A percentile compares a stretch with the other conserved stretches of the same genome.
Conservation (phyloP, 495 filamentous ascomycete genomes). For the Thozetella sp. region DNA sequence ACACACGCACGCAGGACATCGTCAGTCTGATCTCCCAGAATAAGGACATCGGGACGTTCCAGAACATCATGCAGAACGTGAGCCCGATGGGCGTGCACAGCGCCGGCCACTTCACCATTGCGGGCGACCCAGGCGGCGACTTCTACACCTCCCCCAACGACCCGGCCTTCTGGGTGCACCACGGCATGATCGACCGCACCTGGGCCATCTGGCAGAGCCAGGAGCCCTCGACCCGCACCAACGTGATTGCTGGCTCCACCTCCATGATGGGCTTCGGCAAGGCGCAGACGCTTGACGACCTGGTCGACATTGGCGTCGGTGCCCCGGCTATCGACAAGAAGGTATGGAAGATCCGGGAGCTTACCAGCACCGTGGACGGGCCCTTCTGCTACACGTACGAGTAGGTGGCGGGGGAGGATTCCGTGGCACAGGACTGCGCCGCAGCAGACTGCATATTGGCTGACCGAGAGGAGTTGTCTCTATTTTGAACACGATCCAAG, state of each 20-base stretch:
- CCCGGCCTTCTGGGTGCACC: slow-evolving; percentile 64
- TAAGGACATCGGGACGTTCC: slow-evolving; percentile 36
- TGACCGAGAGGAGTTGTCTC: too few relatives aligned
- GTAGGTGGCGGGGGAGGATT: too few relatives aligned
- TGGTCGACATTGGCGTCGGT: slow-evolving; percentile 22
- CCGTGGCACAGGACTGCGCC: too few relatives aligned
- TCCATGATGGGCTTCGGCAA: slow-evolving; percentile 26
- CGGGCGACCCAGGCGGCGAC: slow-evolving; percentile 25
- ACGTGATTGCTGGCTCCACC: slow-evolving; percentile 27
- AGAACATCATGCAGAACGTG: slow-evolving; percentile 26
- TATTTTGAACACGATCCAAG: too few relatives aligned
- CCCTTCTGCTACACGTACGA: slow-evolving; percentile 38
- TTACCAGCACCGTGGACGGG: slow-evolving; percentile 30
- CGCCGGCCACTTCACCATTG: slow-evolving; percentile 28
- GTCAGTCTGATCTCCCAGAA: slow-evolving; percentile 39
- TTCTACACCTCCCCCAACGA: slow-evolving; percentile 58
- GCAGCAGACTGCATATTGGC: too few relatives aligned
- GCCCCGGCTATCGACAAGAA: slow-evolving; percentile 9
- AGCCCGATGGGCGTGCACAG: slow-evolving; percentile 21
- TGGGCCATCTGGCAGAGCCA: slow-evolving; percentile 64
- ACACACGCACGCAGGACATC: slow-evolving; percentile 44
- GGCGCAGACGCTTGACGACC: slow-evolving; percentile 24
- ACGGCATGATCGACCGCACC: slow-evolving; percentile 61
- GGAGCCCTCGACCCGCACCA: slow-evolving; percentile 25
- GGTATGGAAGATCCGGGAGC: slow-evolving; percentile 25